These are phyloP conservation scores for Pythium sukuiense DNA, from an alignment of 352 stramenopile genomes.

Conservation along the genomic window DNA sequence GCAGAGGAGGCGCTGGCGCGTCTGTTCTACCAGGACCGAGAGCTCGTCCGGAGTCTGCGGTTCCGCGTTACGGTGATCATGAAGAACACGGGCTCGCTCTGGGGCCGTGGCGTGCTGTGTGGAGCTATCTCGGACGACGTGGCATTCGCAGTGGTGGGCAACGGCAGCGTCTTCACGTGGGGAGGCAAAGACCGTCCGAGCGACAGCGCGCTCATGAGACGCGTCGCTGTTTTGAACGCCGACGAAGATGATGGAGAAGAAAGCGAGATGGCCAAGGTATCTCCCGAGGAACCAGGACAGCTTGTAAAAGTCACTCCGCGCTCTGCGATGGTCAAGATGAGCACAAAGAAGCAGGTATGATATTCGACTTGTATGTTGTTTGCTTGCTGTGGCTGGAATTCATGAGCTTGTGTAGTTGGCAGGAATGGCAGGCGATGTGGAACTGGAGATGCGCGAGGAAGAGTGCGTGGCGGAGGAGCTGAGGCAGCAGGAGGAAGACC, in stretches of 20 bases:
- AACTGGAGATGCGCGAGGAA: constrained; percentile 48
- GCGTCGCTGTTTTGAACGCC: constrained; percentile 34
- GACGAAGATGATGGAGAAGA: constrained; percentile 25
- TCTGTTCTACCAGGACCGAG: constrained; percentile 67
- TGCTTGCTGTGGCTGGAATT: neutral
- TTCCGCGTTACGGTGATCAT: constrained; percentile 73
- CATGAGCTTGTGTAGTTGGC: constrained; percentile 32
- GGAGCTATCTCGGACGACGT: constrained; percentile 82
- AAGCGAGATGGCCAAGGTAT: neutral
- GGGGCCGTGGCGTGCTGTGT: constrained; percentile 84
- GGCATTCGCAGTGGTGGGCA: constrained; percentile 83
- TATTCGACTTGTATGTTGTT: neutral
- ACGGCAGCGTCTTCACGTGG: constrained; percentile 88
- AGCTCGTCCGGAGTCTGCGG: constrained; percentile 61
- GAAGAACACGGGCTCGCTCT: constrained; percentile 89
- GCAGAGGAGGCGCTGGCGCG: constrained; percentile 59
- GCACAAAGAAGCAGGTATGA: constrained; percentile 23
- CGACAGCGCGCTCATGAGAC: constrained; percentile 25
- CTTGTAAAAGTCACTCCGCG: constrained; percentile 25
- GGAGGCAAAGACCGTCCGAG: constrained; percentile 63
- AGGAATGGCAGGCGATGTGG: constrained; percentile 35
- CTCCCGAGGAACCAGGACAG: neutral
- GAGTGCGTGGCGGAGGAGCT: constrained; percentile 46
- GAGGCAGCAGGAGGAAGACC: constrained; percentile 48
- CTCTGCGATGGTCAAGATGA: constrained; percentile 30